Base-by-base conservation (phyloP, 805 yeast genomes). In the Saccharomycopsis microspora region DNA sequence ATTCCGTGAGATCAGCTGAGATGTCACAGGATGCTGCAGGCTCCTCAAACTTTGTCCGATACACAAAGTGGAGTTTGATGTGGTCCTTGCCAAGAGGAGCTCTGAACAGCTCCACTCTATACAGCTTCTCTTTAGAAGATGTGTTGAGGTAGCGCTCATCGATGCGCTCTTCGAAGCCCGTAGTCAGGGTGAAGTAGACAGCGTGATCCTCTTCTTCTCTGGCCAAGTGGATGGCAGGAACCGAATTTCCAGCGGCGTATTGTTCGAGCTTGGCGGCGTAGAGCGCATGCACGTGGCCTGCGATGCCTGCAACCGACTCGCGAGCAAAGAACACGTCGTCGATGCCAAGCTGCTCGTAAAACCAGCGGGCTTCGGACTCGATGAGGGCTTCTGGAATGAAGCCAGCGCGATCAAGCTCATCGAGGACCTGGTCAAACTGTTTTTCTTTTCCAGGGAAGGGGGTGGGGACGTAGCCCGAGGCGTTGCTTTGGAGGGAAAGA, bases 231-330 rank as follows among this genome's bases (percentile, higher is more conserved):
- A 90, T 81, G 55, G 79, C 74, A 27, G 82, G 81, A 53, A 68
- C 67, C 50, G 64, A 65, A 49, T 67, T 75, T 43, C 80, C 73
- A 3, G 93, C 82, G 3, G 93, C 83, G 60, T 74, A 85, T 5
- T 96, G 95, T 56, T 90, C 93, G 46, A 93, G 75, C 63, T 93
- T 93, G 49, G 97, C 89, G 34, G 96, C 85, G 65, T 90, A 90
- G 47, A 90, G 71, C 6, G 96, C 84, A 59, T 84, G 84, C 57
- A 90, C 85, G 60, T 89, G 88, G 47, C 82, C 75, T 11, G 85
- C 89, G 55, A 90, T 84, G 52, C 82, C 85, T 46, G 74, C 78
- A 9, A 89, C 83, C 4, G 85, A 69, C 60, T 90, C 96, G 54
- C 83, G 78, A 40, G 93, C 93, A 62, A 90, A 89, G 65, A 85